Evolutionary conservation across 2,329 filamentous ascomycete species (phyloP).

Genomic region (Claviceps citrina): DNA sequence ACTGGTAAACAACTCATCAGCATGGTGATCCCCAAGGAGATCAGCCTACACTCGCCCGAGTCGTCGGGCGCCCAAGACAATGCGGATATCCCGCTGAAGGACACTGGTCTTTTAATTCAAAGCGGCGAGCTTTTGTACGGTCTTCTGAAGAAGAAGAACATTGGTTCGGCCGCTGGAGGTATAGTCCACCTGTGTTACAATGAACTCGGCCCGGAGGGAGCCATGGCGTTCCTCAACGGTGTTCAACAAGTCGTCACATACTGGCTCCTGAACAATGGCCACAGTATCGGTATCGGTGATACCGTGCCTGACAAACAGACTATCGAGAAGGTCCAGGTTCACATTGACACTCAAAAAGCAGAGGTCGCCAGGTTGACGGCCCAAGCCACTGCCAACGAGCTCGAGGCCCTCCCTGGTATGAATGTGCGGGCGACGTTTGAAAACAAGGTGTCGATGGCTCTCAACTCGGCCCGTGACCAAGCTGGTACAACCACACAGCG

Average conservation of each 20-base stretch:
- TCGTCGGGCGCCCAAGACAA: conserved; percentile 20
- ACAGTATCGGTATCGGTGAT: conserved; percentile 96
- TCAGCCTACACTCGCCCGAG: conserved; percentile 62
- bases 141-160: conserved; percentile 80
- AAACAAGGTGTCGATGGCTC: conserved; percentile 82
- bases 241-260: conserved; percentile 91
- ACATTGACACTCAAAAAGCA: conserved; percentile 67
- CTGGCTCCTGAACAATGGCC: conserved; percentile 90
- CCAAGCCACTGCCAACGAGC: conserved; percentile 66
- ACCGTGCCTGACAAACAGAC: conserved; percentile 82
- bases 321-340: conserved; percentile 68
- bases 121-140: conserved; percentile 83
- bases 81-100: conserved; percentile 48
- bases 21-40: conserved; percentile 73
- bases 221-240: conserved; percentile 92
- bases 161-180: conserved; percentile 79
- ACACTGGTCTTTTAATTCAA: conserved; percentile 69
- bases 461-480: conserved; percentile 92
- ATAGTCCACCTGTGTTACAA: conserved; percentile 95
- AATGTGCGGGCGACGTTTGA: conserved; percentile 97
- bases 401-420: conserved; percentile 95
- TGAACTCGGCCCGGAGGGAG: conserved; percentile 70
- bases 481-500: conserved; percentile 85
- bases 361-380: conserved; percentile 63
- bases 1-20: conserved; percentile 97